Evolutionary conservation across 108 stramenopile genomes (phyloP).

Genomic region (Pseudonitzschia pungens): DNA sequence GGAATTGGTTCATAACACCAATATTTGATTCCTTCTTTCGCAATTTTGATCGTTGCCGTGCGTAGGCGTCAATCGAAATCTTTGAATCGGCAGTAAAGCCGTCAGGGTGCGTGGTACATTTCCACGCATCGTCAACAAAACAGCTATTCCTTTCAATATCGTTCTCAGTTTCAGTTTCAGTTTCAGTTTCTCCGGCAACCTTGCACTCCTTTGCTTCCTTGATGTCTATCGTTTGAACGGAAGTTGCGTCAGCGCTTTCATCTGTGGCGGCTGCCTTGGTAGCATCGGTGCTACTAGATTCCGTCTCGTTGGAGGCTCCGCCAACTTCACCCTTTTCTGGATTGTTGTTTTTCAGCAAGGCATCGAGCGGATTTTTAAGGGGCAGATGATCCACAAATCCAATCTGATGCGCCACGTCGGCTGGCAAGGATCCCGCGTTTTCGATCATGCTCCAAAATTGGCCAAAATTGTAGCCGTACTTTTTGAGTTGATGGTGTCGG

Average conservation of each 20-base stretch:
- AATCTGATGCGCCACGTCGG: slow-evolving; percentile 54
- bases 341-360: slow-evolving; percentile 46
- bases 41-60: slow-evolving; percentile 9
- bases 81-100: slow-evolving; percentile 29
- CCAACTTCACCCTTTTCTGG: neutral
- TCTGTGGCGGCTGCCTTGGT: neutral
- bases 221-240: slow-evolving; percentile 34
- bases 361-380: slow-evolving; percentile 48
- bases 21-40: slow-evolving; percentile 6
- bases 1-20: neutral
- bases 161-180: too few relatives aligned
- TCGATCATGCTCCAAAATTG: slow-evolving; percentile 64
- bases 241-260: slow-evolving; percentile 25
- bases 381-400: slow-evolving; percentile 65
- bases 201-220: slow-evolving; percentile 29
- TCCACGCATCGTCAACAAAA: slow-evolving; percentile 19
- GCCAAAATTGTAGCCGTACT: slow-evolving; percentile 34
- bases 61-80: slow-evolving; percentile 33
- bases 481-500: slow-evolving; percentile 29
- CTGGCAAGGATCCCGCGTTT: slow-evolving; percentile 64
- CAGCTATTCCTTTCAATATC: slow-evolving; percentile 1
- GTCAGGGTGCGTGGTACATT: slow-evolving; percentile 25
- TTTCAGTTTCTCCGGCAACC: neutral
- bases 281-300: slow-evolving; percentile 26
- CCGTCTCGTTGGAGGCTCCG: neutral